Conservation (phyloP, 768 basidiomycete species). For the Phaffia tasmanica region DNA sequence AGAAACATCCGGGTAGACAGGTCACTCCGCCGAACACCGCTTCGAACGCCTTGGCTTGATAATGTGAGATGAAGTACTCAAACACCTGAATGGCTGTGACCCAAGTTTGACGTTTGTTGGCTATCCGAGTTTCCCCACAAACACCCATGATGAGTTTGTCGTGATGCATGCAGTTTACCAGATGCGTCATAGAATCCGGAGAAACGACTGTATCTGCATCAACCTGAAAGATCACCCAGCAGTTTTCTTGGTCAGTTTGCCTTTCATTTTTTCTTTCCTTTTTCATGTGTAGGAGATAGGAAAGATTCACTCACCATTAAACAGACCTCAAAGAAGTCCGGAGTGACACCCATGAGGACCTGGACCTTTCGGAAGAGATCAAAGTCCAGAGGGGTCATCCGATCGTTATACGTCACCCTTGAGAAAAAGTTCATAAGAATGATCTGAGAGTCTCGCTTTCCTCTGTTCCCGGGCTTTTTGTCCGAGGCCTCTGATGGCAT, state of each 20-base stretch:
- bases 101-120: slow-evolving; percentile 97
- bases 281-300: neutral
- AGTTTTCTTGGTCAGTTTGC: neutral
- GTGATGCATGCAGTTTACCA: slow-evolving; percentile 98
- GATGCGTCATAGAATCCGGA: slow-evolving; percentile 72
- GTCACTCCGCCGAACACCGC: slow-evolving; percentile 99
- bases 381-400: slow-evolving; percentile 94
- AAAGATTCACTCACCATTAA: slow-evolving; percentile 62
- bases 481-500: slow-evolving; percentile 76
- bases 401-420: slow-evolving; percentile 96
- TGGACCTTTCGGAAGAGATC: slow-evolving; percentile 97
- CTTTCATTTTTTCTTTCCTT: neutral
- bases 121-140: slow-evolving; percentile 96
- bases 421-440: slow-evolving; percentile 99
- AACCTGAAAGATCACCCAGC: slow-evolving; percentile 48
- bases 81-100: slow-evolving; percentile 80
- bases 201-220: slow-evolving; percentile 97
- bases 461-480: slow-evolving; percentile 93
- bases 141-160: slow-evolving; percentile 99
- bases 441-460: slow-evolving; percentile 96
- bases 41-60: slow-evolving; percentile 95
- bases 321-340: slow-evolving; percentile 94
- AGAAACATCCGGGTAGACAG: slow-evolving; percentile 98
- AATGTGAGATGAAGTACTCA: slow-evolving; percentile 93
- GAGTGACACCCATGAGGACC: slow-evolving; percentile 94